Base-by-base conservation (phyloP, 176 grass and related monocot species). In the Musa beccarii region DNA sequence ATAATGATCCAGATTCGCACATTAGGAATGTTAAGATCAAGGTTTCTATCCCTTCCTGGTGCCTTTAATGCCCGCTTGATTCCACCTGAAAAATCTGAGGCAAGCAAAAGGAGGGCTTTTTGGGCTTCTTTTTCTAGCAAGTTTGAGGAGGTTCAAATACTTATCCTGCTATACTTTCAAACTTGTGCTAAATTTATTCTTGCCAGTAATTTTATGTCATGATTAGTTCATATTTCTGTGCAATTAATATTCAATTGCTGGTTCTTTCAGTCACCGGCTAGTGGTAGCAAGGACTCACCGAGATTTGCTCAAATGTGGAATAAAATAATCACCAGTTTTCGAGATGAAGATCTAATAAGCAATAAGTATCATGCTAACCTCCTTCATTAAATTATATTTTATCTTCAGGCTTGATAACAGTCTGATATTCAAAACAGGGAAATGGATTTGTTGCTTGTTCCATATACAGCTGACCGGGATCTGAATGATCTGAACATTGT, bases 251-350 rank as follows among this genome's bases (percentile, higher is more conserved):
- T 72, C 10, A 74, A 51, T 16, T 77, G 26, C 68, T 69, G 75
- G 53, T 82, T 67, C 13, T 75, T 90, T 81, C 76, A 97, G 93
- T 79, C 77, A 26, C 75, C 85, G 15, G 85, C 79, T 75, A 83
- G 78, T 53, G 65, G 63, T 49, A 92, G 82, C 80, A 84, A 89
- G 75, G 85, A 86, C 59, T 85, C 81, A 65, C 90, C 90, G 75
- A 84, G 87, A 79, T 97, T 97, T 87, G 87, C 93, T 79, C 89
- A 97, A 71, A 92, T 97, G 70, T 97, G 93, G 93, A 97, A 97
- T 79, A 55, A 88, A 83, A 97, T 97, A 53, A 97, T 97, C 68
- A 92, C 93, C 78, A 97, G 93, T 68, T 97, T 92, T 53, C 84
- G 93, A 2, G 81, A 89, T 24, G 93, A 97, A 90, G 93, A 97